Conservation (phyloP, 2,329 filamentous ascomycete genomes). For the Tolypocladium guangdongense region DNA sequence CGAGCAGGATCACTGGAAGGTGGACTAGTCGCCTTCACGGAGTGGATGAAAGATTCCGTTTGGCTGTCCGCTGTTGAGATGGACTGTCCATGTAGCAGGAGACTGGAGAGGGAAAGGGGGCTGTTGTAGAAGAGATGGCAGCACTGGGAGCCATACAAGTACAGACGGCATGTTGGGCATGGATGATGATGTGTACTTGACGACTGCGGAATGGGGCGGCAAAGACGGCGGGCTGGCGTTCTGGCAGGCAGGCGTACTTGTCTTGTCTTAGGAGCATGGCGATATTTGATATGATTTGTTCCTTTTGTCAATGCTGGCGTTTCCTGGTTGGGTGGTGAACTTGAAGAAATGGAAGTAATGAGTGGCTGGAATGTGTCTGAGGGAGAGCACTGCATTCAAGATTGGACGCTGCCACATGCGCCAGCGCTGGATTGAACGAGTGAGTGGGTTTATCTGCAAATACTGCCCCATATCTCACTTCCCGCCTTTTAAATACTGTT, state of each 20-base stretch:
- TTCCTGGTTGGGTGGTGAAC: background rate
- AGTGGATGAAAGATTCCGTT: background rate
- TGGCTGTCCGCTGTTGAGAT: background rate
- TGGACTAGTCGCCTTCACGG: slow-evolving; percentile 47
- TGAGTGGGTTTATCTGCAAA: background rate
- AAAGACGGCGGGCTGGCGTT: slow-evolving; percentile 14
- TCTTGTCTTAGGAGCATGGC: slow-evolving; percentile 21
- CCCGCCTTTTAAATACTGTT: too few relatives aligned
- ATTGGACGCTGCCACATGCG: background rate
- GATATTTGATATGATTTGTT: slow-evolving; percentile 17
- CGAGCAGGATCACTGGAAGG: slow-evolving; percentile 91
- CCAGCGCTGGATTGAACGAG: background rate
- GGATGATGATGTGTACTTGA: background rate
- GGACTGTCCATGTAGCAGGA: background rate
- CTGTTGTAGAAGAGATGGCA: background rate
- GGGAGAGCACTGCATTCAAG: too few relatives aligned
- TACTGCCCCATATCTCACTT: too few relatives aligned
- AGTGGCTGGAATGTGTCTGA: too few relatives aligned
- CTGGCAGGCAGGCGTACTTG: slow-evolving; percentile 15
- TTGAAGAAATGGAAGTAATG: background rate
- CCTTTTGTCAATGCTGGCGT: slow-evolving; percentile 8
- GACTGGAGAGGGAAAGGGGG: background rate
- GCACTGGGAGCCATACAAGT: background rate
- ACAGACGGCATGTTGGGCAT: background rate
- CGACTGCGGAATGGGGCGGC: background rate